These are phyloP conservation scores for Coffea canephora DNA, from an alignment of 257 asterid genomes.

Conservation along the genomic window DNA sequence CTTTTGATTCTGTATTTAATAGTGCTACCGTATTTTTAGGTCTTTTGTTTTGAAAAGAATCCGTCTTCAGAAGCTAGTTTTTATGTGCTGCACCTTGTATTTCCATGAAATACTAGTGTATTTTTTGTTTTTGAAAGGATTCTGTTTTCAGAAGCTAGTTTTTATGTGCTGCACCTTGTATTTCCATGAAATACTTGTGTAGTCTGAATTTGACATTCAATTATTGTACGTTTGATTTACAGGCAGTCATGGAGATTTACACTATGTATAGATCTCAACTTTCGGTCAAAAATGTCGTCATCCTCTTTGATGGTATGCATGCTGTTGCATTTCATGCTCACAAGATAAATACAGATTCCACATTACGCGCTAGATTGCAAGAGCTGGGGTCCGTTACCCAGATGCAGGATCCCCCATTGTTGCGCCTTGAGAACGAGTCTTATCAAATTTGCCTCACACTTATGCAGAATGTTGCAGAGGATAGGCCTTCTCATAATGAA, in stretches of 20 bases:
- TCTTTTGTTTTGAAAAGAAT: not conserved
- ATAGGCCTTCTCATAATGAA: slow-evolving; percentile 49
- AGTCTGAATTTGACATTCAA: not conserved
- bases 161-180: too few relatives aligned
- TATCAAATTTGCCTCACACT: slow-evolving; percentile 89
- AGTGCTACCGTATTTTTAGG: not conserved
- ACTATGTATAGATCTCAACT: slow-evolving; percentile 70
- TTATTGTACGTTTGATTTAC: slow-evolving; percentile 22
- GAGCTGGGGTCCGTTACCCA: slow-evolving; percentile 81
- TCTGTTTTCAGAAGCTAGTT: too few relatives aligned
- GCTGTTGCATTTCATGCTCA: slow-evolving; percentile 81
- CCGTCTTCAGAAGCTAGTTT: not conserved
- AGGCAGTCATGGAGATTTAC: slow-evolving; percentile 95
- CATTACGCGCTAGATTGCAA: slow-evolving; percentile 68
- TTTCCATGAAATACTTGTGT: not conserved
- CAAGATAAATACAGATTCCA: slow-evolving; percentile 58
- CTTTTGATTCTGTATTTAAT: not conserved
- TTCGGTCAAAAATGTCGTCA: slow-evolving; percentile 53
- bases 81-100: not conserved
- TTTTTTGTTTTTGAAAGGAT: too few relatives aligned
- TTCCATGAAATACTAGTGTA: not conserved
- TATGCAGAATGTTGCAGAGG: slow-evolving; percentile 69
- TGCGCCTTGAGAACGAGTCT: slow-evolving; percentile 94
- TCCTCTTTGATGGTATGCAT: slow-evolving; percentile 78
- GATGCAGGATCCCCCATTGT: slow-evolving; percentile 99